Conservation (phyloP, 768 basidiomycete genomes). For the Udeniomyces megalosporus region DNA sequence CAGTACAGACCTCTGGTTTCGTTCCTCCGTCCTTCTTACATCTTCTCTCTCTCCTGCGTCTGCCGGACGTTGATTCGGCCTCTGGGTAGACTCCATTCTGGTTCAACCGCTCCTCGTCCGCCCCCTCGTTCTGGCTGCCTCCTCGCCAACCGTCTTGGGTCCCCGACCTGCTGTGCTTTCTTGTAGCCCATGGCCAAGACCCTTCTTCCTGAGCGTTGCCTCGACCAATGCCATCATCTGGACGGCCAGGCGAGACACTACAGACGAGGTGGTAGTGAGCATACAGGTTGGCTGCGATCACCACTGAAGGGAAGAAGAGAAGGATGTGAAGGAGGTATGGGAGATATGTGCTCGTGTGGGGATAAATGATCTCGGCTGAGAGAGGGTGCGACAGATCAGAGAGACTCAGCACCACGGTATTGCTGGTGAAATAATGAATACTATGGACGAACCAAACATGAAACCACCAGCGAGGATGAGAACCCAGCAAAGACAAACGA, state of each 20-base stretch:
- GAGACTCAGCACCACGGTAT: neutral
- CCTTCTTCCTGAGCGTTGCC: slow-evolving; percentile 25
- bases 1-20: slow-evolving; percentile 52
- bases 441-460: slow-evolving; percentile 55
- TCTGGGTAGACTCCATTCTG: too few relatives aligned
- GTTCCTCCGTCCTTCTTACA: slow-evolving; percentile 53
- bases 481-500: slow-evolving; percentile 61
- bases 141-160: neutral
- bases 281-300: slow-evolving; percentile 60
- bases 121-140: slow-evolving; percentile 20
- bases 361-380: slow-evolving; percentile 63
- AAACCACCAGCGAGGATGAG: slow-evolving; percentile 53
- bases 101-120: too few relatives aligned
- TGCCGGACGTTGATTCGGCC: too few relatives aligned
- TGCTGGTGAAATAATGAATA: neutral
- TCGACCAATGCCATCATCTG: slow-evolving; percentile 36
- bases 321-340: slow-evolving; percentile 39
- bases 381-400: neutral
- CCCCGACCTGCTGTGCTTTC: slow-evolving; percentile 14
- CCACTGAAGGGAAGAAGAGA: slow-evolving; percentile 50
- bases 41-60: slow-evolving; percentile 38
- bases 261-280: slow-evolving; percentile 75
- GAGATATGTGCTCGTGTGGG: slow-evolving; percentile 26
- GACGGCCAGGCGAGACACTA: slow-evolving; percentile 62
- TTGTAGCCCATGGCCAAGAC: slow-evolving; percentile 50